These are phyloP conservation scores for Collybiopsis confluens DNA, from an alignment of 768 basidiomycete genomes.

Conservation along the genomic window DNA sequence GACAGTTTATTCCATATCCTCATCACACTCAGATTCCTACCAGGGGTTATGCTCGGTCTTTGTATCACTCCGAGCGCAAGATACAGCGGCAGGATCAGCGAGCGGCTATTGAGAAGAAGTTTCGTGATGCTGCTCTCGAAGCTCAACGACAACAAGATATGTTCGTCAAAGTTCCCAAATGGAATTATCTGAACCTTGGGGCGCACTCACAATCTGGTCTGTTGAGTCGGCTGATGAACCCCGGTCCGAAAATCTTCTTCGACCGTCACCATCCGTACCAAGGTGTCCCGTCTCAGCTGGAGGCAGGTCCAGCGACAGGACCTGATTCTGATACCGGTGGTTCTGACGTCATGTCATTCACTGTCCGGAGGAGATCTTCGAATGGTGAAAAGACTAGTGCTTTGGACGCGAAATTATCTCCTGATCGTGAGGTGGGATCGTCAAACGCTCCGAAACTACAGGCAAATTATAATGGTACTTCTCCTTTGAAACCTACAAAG, in stretches of 20 bases:
- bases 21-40: background rate
- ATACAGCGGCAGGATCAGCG: slow-evolving; percentile 13
- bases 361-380: background rate
- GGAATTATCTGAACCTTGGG: slow-evolving; percentile 61
- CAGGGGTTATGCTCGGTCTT: background rate
- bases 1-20: background rate
- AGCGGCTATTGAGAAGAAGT: slow-evolving; percentile 15
- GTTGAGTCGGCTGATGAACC: slow-evolving; percentile 68
- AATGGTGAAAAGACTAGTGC: too few relatives aligned
- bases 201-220: slow-evolving; percentile 36
- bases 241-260: slow-evolving; percentile 59
- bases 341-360: background rate
- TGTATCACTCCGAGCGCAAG: background rate
- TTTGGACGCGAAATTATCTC: too few relatives aligned
- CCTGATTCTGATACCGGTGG: background rate
- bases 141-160: slow-evolving; percentile 63
- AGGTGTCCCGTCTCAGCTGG: slow-evolving; percentile 17
- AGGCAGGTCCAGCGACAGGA: background rate
- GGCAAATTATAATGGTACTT: slow-evolving; percentile 10
- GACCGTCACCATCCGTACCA: slow-evolving; percentile 57
- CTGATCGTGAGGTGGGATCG: background rate
- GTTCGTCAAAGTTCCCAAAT: slow-evolving; percentile 66
- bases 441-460: background rate
- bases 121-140: slow-evolving; percentile 57
- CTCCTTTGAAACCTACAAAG: slow-evolving; percentile 47